Percentiles rank a stretch among this genome's conserved stretches.
phyloP scores from a whole-genome alignment of 345 rosid species.

The Lumnitzera littorea region DNA sequence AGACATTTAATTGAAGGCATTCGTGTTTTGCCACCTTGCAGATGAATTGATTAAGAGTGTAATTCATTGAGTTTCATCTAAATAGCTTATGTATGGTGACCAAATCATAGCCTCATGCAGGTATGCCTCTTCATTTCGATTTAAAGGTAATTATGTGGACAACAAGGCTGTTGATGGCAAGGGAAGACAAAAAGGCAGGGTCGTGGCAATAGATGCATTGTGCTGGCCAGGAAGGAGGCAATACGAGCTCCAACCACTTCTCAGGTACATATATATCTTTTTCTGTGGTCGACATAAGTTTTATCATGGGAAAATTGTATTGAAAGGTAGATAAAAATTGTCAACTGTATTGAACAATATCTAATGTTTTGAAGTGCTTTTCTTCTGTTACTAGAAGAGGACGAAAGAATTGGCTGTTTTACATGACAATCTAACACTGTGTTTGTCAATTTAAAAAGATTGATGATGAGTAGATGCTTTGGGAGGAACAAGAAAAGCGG shows the following conservation, averaged over 20 bases:
- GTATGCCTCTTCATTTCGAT: slow-evolving; percentile 90
- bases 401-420: no score
- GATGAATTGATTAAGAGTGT: no score
- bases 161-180: slow-evolving; percentile 43
- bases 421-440: no score
- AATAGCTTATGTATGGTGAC: slow-evolving; percentile 12
- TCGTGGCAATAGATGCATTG: slow-evolving; percentile 83
- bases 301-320: background rate
- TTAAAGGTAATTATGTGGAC: slow-evolving; percentile 72
- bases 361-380: background rate
- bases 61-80: background rate
- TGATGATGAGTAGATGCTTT: no score
- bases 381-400: background rate
- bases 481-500: no score
- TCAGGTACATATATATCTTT: slow-evolving; percentile 47
- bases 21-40: background rate
- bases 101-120: slow-evolving; percentile 28
- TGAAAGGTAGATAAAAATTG: background rate
- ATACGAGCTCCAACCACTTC: slow-evolving; percentile 34
- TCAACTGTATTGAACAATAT: background rate
- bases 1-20: no score
- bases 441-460: no score
- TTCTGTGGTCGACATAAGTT: background rate
- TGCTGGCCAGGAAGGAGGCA: slow-evolving; percentile 56
- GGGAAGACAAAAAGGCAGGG: slow-evolving; percentile 56